Evolutionary conservation across 140 eudicot genomes (phyloP), one percentile per base, ranked within the genome.

Genomic region (Flaveria floridana): DNA sequence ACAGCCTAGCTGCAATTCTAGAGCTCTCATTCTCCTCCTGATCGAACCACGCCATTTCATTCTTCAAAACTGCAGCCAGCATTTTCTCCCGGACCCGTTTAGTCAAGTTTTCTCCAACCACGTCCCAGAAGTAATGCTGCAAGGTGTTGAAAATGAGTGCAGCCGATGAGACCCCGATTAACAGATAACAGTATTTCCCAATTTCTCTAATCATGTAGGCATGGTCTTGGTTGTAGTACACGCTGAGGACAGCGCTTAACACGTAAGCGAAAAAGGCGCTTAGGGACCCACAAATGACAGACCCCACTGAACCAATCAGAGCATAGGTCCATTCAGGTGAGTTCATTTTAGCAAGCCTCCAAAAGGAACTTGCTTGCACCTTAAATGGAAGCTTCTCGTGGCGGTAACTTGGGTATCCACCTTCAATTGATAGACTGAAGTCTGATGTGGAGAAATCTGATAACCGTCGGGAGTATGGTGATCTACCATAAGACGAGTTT

Each of bases 281-380:
- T 57, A 92, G 88, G 12, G 97, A 80, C 65, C 97, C 97, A 70
- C 96, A 89, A 44, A 92, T 82, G 3, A 89, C 85, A 3, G 97
- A 92, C 65, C 96, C 97, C 21, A 92, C 77, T 0, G 96, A 92
- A 11, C 97, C 97, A 16, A 87, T 71, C 23, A 92, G 51, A 18
- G 97, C 97, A 23, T 92, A 89, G 20, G 87, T 58, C 97, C 97
- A 92, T 71, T 92, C 97, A 6, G 96, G 97, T n/a, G 95, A 87
- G 79, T 92, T 92, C 97, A 92, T 92, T 75, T 92, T 92, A 1
- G 87, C 95, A 0, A 92, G 95, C 26, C 97, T 89, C 87, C 86
- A 87, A 75, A 92, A 92, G 55, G 96, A 87, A 74, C 89, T 89
- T 14, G 95, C 91, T 68, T 92, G 96, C 76, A 80, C 85, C 71